Base-by-base conservation (phyloP, 1,139 yeast genomes). In the Zygosaccharomyces pseudobailii region DNA sequence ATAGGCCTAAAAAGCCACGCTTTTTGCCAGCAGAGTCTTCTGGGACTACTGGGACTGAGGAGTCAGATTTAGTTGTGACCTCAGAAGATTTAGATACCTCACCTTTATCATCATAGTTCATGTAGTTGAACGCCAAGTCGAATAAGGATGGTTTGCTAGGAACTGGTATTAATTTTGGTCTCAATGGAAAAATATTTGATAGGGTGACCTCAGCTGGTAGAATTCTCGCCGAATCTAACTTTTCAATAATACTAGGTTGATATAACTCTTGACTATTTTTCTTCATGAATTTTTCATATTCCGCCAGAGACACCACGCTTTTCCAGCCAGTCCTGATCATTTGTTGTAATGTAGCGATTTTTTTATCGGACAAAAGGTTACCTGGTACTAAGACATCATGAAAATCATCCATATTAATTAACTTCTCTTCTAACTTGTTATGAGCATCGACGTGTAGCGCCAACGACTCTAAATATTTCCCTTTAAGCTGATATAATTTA, bases 141-240 rank as follows among this genome's bases (percentile, higher is more conserved):
- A 88, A 90, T 59, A 89, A 76, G 6, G 89, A 95, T 0, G 97
- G 96, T 67, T 90, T 90, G 49, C 84, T 79, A 49, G 82, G 74
- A 2, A 86, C 77, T 1, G 95, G 86, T 49, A 68, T 68, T 24
- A 79, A 55, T 13, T 66, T 62, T 13, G 74, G 69, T 21, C 72
- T 71, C 36, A 78, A 55, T 50, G 82, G 79, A 33, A 78, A 79
- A 46, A 84, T 63, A 38, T 71, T 70, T 3, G 66, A 56, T 39
- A 80, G 58, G 9, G 71, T 63, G 17, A 69, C 63, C 3, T 67
- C 68, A 4, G 70, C 56, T 2, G 72, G 60, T 7, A 66, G 62
- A 23, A 68, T 54, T 10, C 22, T 31, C 52, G 69, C 76, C 49
- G 68, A 70, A 56, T 72, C 67, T 46, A 82, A 60, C 53, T 76